Base-by-base conservation (phyloP, 169 alveolate species). In the Eimeria maxima region DNA sequence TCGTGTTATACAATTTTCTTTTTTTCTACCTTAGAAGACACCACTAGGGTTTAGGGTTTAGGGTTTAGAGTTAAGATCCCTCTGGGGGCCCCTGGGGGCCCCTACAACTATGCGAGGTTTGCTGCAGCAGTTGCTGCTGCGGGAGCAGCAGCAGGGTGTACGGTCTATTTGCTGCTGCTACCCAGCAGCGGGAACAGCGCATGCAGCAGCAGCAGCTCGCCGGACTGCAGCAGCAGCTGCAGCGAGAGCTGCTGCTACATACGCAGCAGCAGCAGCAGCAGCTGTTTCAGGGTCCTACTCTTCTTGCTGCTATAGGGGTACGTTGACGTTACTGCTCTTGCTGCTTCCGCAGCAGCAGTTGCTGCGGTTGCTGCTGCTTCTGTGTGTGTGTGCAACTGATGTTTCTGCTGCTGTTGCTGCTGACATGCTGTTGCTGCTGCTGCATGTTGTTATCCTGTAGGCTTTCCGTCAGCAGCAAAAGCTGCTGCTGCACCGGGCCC, bases 21-120 rank as follows among this genome's bases (percentile, higher is more conserved):
- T 50, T 50, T 50, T 5, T 11, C 11, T 50, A 22, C 74, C 74
- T n/a, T 63, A 8, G 5, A 63, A 4, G 74, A n/a, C 6, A 16
- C 18, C 74, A 4, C 74, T 73, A 73, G 83, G 83, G 38, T 73
- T 73, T 38, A 78, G 63, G 88, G 88, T 45, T 78, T 78, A 78
- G 63, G 88, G 88, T 78, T 78, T 45, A 78, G 63, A 63, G 74
- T 63, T 63, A 10, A 63, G 74, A n/a, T 5, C 8, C 13, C 44
- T 42, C 4, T n/a, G 45, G 88, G 88, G 65, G 53, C 88, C 88
- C 33, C 88, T 20, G 33, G 88, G 88, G 88, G 67, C 63, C 88
- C 63, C 83, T 50, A 50, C 18, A 16, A 11, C 88, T 18, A 78
- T 78, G 88, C 10, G 38, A 7, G 16, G 42, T 29, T 13, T 57